Percentiles rank a stretch among this genome's conserved stretches.
Conservation (phyloP, 768 basidiomycete species). For the Gautieria morchelliformis region DNA sequence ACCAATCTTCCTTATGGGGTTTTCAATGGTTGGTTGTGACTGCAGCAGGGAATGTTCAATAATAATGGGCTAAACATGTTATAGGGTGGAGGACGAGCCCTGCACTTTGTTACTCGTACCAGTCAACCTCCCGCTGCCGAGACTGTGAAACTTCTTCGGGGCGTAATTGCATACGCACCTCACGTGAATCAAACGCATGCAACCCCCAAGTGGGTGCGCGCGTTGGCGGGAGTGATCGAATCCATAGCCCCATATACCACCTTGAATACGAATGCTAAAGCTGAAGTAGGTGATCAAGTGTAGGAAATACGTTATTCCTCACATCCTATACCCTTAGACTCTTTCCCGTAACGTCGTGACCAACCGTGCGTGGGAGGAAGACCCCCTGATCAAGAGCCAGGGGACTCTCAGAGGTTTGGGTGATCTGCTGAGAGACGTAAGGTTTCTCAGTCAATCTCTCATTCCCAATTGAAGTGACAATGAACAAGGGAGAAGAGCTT, state of each 20-base stretch:
- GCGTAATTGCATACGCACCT: background rate
- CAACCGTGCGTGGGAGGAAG: constrained; percentile 43
- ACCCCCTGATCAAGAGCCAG: constrained; percentile 42
- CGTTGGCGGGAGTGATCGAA: constrained; percentile 31
- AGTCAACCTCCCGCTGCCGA: background rate
- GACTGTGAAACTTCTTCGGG: background rate
- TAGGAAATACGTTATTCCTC: background rate
- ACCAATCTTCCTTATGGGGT: constrained; percentile 57
- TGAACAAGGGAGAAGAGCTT: constrained; percentile 49
- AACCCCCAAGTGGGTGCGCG: background rate
- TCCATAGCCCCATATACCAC: background rate
- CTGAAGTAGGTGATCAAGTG: background rate
- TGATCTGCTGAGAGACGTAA: constrained; percentile 54
- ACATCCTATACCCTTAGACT: constrained; percentile 26
- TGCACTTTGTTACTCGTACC: background rate
- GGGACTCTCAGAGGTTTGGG: constrained; percentile 50
- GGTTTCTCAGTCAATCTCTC: constrained; percentile 12
- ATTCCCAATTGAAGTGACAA: constrained; percentile 11
- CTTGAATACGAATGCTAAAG: background rate
- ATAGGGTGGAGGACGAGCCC: background rate
- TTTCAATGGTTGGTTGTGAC: background rate
- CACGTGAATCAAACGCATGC: background rate
- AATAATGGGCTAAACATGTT: background rate
- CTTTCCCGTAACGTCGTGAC: constrained; percentile 37
- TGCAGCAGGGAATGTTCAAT: background rate